These are phyloP conservation scores for Blastocystis sp. DNA, from an alignment of 352 stramenopile genomes.

Conservation along the genomic window DNA sequence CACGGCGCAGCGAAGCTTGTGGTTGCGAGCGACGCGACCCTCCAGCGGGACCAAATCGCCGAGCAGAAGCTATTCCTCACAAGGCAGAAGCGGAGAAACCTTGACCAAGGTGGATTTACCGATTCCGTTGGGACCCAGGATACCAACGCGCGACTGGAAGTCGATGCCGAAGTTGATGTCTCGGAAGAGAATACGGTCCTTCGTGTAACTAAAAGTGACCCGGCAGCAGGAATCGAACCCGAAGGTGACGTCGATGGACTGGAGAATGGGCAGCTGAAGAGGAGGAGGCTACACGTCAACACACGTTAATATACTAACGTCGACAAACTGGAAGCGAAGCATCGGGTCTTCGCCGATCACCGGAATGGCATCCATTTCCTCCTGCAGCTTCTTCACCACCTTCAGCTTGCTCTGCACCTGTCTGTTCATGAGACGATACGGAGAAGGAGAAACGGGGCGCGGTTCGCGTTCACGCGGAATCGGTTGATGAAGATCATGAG, in stretches of 20 bases:
- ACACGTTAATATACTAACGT: background rate
- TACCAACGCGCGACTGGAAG: constrained; percentile 92
- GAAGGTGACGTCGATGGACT: constrained; percentile 70
- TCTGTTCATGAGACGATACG: too few species aligned
- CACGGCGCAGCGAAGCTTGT: constrained; percentile 75
- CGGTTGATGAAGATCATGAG: constrained; percentile 79
- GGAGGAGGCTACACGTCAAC: constrained; percentile 24
- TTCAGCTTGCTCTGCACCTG: constrained; percentile 71
- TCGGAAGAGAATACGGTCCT: constrained; percentile 83
- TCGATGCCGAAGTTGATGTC: constrained; percentile 91
- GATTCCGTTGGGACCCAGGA: constrained; percentile 95
- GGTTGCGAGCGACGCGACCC: constrained; percentile 75
- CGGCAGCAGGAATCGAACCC: constrained; percentile 33
- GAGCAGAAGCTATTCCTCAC: constrained; percentile 19
- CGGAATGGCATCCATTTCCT: constrained; percentile 71
- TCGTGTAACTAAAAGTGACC: constrained; percentile 75
- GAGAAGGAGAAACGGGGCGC: constrained; percentile 52
- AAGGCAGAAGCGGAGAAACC: background rate
- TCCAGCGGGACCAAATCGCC: constrained; percentile 68
- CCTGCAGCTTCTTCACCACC: constrained; percentile 65
- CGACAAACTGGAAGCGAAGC: constrained; percentile 58
- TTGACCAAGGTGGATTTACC: constrained; percentile 95
- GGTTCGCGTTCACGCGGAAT: constrained; percentile 84
- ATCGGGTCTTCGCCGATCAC: constrained; percentile 32
- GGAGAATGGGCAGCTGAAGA: constrained; percentile 69